phyloP scores from a whole-genome alignment of 2,329 filamentous ascomycete species.

The Fusarium robinianum region DNA sequence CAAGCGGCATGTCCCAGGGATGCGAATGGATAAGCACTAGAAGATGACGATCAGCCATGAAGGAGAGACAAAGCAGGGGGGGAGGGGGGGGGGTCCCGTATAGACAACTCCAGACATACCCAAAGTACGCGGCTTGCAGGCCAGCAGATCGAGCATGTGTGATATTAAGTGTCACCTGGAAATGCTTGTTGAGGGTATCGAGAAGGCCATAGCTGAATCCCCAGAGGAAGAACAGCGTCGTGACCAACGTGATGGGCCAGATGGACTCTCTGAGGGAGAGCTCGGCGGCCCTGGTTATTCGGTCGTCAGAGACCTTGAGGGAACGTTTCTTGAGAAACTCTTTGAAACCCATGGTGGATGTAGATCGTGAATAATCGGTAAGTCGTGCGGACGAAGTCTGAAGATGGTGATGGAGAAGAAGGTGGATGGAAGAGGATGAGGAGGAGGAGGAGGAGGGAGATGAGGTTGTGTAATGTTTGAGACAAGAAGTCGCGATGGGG shows the following conservation, averaged over 20 bases:
- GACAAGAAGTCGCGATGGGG: too few relatives aligned
- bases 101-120: conserved; percentile 56
- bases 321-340: conserved; percentile 52
- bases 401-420: background rate
- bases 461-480: too few relatives aligned
- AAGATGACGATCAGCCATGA: conserved; percentile 10
- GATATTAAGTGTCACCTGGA: conserved; percentile 52
- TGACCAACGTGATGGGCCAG: conserved; percentile 63
- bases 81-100: too few relatives aligned
- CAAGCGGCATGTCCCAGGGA: conserved; percentile 68
- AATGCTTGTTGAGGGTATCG: conserved; percentile 56
- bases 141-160: conserved; percentile 51
- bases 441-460: too few relatives aligned
- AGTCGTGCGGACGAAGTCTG: background rate
- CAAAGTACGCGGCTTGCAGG: conserved; percentile 57
- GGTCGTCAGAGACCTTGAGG: conserved; percentile 49
- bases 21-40: conserved; percentile 68
- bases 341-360: conserved; percentile 47
- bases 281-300: conserved; percentile 52
- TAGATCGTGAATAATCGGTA: background rate
- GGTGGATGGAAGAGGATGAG: background rate
- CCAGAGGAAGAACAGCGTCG: conserved; percentile 53
- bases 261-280: conserved; percentile 70
- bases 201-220: conserved; percentile 53
- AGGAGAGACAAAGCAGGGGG: conserved; percentile 41